Percentiles rank a stretch among this genome's conserved stretches.
Evolutionary conservation across 164 flowering plant species (phyloP).

Genomic region (Vitis rotundifolia): DNA sequence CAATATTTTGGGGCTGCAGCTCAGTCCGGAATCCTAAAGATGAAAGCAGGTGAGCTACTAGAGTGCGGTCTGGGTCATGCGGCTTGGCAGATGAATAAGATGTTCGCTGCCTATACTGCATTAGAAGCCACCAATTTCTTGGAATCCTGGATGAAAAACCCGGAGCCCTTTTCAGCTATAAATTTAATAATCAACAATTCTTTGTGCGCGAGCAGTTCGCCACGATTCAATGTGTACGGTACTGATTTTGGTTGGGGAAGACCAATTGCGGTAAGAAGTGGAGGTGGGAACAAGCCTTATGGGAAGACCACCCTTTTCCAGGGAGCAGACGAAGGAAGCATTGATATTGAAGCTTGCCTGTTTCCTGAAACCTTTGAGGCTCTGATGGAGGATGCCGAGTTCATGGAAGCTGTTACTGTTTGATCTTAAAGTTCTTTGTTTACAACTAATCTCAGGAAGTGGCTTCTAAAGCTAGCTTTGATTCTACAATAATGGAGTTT

Average conservation of each 20-base stretch:
- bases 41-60: too few relatives aligned
- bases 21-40: too few relatives aligned
- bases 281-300: constrained; percentile 14
- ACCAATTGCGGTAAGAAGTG: constrained; percentile 24
- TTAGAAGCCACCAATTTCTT: too few relatives aligned
- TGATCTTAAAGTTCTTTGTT: background rate
- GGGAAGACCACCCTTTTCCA: constrained; percentile 20
- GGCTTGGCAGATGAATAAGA: too few relatives aligned
- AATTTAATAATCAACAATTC: too few relatives aligned
- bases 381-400: constrained; percentile 16
- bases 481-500: too few relatives aligned
- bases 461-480: too few relatives aligned
- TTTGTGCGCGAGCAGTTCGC: constrained; percentile 7
- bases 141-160: too few relatives aligned
- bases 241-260: constrained; percentile 24
- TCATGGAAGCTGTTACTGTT: constrained; percentile 16
- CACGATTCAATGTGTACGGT: constrained; percentile 19
- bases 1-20: too few relatives aligned
- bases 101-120: too few relatives aligned
- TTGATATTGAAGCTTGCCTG: constrained; percentile 1
- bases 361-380: constrained; percentile 11
- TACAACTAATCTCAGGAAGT: too few relatives aligned
- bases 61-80: too few relatives aligned
- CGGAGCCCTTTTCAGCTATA: background rate
- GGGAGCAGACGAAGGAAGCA: constrained; percentile 20